Base-by-base conservation (phyloP, 2,329 filamentous ascomycete species). In the Neopestalotiopsis clavispora region DNA sequence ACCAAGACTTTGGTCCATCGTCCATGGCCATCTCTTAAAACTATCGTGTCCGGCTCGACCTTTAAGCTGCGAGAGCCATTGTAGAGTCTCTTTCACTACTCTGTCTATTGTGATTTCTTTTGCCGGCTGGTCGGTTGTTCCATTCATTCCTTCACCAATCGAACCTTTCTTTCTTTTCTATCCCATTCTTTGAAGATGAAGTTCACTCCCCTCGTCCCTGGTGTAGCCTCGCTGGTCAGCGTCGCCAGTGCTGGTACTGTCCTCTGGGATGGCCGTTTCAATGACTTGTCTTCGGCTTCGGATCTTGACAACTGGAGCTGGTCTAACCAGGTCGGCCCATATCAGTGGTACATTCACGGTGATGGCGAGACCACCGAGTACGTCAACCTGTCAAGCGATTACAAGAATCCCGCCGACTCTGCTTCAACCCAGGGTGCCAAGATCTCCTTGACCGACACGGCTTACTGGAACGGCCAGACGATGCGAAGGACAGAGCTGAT, bases 271-370 rank as follows among this genome's bases (percentile, higher is more conserved):
- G 88, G 88, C 28, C 84, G 87, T 63, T 87, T 89, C 80, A 89
- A 89, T 74, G 82, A 85, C 68, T 78, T 87, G 69, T 80, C 79
- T 13, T 79, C 83, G 17, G 82, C 81, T 65, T 75, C 82, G 1
- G 86, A 87, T 73, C 80, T 89, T 14, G 80, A 83, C 72, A 82
- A 85, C 57, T 90, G 88, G 88, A 88, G 85, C 1, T 91, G 86
- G 86, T 84, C 83, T 6, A 90, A 89, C 75, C 84, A 89, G 78
- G 85, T 88, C 70, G 87, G 87, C 1, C 85, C 88, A 1, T 93
- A 91, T 80, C 91, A 93, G 79, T 93, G 90, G 83, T 93, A 93
- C 81, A 92, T 92, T 76, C 91, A 93, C 81, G 91, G 91, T 63
- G 79, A 80, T 9, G 85, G 84, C 9, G 63, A 80, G 1, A 83